Evolutionary conservation across 768 basidiomycete species (phyloP).

Genomic region (Naganishia friedmannii): DNA sequence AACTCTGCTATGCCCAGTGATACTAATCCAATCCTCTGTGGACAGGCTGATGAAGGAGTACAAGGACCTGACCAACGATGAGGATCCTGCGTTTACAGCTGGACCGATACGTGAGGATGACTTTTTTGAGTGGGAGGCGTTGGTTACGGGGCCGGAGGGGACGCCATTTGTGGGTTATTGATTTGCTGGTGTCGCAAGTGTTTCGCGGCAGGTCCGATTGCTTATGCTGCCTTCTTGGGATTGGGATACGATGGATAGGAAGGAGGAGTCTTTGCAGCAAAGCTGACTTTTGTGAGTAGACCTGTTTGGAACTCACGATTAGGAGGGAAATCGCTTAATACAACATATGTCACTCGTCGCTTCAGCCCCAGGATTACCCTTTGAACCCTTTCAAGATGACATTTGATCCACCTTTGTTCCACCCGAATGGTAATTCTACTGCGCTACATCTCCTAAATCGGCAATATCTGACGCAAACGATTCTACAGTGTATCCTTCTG

Average conservation of each 20-base stretch:
- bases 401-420: conserved; percentile 94
- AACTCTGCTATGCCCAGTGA: too few relatives aligned
- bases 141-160: conserved; percentile 88
- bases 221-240: background rate
- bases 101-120: conserved; percentile 87
- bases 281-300: conserved; percentile 78
- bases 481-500: conserved; percentile 81
- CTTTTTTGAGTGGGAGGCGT: conserved; percentile 93
- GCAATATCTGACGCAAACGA: background rate
- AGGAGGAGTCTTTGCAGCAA: conserved; percentile 90
- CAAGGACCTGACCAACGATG: conserved; percentile 51
- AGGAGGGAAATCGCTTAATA: conserved; percentile 17
- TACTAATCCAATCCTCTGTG: too few relatives aligned
- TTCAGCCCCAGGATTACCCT: conserved; percentile 86
- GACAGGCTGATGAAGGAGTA: conserved; percentile 52
- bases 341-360: background rate
- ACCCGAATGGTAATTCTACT: conserved; percentile 82
- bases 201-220: conserved; percentile 12
- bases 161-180: conserved; percentile 75
- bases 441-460: background rate
- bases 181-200: conserved; percentile 11
- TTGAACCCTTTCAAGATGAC: conserved; percentile 99
- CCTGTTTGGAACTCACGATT: conserved; percentile 30
- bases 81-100: conserved; percentile 93
- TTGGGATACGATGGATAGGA: conserved; percentile 59